Evolutionary conservation across 495 filamentous ascomycete species (phyloP).

Genomic region (Pseudoneurospora amorphoporcata): DNA sequence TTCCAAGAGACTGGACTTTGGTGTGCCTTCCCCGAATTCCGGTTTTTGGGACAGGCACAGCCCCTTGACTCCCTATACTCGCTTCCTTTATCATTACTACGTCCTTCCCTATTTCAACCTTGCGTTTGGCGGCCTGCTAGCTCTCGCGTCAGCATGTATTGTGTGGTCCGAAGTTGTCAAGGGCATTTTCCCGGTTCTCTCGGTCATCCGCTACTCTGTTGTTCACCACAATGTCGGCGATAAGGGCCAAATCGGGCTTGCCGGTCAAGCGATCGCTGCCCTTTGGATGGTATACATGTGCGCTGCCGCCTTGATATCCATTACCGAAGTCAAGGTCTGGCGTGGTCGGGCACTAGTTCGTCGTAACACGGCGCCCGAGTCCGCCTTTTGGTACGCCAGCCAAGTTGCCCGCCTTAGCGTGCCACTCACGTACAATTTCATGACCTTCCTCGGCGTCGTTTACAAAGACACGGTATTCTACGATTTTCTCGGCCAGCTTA

Average conservation of each 20-base stretch:
- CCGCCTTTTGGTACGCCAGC: conserved; percentile 87
- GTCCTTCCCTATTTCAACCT: conserved; percentile 55
- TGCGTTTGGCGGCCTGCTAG: conserved; percentile 51
- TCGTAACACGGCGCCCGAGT: conserved; percentile 82
- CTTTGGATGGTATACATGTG: conserved; percentile 91
- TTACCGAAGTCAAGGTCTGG: conserved; percentile 90
- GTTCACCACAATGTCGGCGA: conserved; percentile 61
- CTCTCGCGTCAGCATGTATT: conserved; percentile 67
- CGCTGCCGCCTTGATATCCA: conserved; percentile 68
- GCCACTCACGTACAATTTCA: conserved; percentile 88
- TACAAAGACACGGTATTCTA: conserved; percentile 73
- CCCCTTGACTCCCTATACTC: conserved; percentile 74
- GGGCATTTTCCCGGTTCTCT: conserved; percentile 59
- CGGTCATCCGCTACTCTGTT: conserved; percentile 75
- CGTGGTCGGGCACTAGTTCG: conserved; percentile 82
- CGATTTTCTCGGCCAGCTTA: conserved; percentile 68
- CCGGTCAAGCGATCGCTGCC: conserved; percentile 72
- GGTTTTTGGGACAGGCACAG: conserved; percentile 43
- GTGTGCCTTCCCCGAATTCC: conserved; percentile 43
- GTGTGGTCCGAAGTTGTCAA: conserved; percentile 91
- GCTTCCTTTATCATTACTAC: conserved; percentile 65
- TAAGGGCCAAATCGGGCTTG: conserved; percentile 65
- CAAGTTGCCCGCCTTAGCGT: conserved; percentile 86
- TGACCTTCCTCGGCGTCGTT: conserved; percentile 70
- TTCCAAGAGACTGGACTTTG: conserved; percentile 71